Evolutionary conservation across 2,329 filamentous ascomycete species (phyloP).

Genomic region (Fusarium abutilonis): DNA sequence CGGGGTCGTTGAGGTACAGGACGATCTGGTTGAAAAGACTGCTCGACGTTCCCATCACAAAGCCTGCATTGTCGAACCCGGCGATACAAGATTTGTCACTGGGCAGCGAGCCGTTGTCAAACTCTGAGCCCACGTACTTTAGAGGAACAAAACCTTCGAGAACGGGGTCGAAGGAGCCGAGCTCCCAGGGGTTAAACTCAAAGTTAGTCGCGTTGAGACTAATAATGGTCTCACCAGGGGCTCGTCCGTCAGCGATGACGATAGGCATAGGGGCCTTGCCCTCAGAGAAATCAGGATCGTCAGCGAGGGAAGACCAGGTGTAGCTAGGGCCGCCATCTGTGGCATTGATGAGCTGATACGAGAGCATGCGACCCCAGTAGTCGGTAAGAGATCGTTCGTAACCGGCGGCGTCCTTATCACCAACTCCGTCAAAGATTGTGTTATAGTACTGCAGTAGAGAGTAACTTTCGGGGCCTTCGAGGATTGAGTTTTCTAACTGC

Average conservation of each 20-base stretch:
- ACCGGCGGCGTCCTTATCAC: conserved; percentile 53
- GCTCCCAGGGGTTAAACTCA: conserved; percentile 73
- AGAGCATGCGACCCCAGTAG: conserved; percentile 88
- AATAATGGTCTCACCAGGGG: conserved; percentile 56
- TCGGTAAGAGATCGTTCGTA: conserved; percentile 78
- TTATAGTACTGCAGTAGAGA: conserved; percentile 54
- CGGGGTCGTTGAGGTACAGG: conserved; percentile 71
- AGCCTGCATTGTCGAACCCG: conserved; percentile 83
- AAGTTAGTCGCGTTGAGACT: conserved; percentile 68
- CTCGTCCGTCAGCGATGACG: conserved; percentile 60
- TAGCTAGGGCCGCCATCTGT: conserved; percentile 77
- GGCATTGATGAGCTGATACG: conserved; percentile 84
- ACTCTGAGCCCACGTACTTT: conserved; percentile 67
- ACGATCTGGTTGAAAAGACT: conserved; percentile 79
- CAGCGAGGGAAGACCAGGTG: conserved; percentile 78
- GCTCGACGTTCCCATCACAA: conserved; percentile 83
- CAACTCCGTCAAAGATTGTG: conserved; percentile 50
- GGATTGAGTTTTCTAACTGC: conserved; percentile 55
- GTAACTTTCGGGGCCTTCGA: conserved; percentile 53
- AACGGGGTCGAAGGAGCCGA: conserved; percentile 70
- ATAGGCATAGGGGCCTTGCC: conserved; percentile 60
- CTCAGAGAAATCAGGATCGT: conserved; percentile 55
- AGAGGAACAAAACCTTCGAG: conserved; percentile 69
- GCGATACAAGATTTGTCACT: conserved; percentile 58
- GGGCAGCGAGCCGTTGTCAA: conserved; percentile 60